phyloP scores from a whole-genome alignment of 2,329 filamentous ascomycete genomes.

The Trichoderma oligosporum region DNA sequence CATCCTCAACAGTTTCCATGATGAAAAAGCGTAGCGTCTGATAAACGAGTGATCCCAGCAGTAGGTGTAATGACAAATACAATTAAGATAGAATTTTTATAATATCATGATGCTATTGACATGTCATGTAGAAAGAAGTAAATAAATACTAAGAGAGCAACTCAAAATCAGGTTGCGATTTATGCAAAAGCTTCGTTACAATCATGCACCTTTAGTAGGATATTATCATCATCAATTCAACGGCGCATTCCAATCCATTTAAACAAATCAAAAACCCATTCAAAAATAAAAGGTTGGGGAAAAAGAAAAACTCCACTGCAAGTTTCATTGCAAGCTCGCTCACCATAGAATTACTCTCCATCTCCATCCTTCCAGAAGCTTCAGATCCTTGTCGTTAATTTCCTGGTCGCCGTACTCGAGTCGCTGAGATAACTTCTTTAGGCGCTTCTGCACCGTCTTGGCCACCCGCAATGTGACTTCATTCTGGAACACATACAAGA shows the following conservation, averaged over 20 bases:
- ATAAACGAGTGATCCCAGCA: not conserved
- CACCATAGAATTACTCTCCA: slow-evolving; percentile 51
- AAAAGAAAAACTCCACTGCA: not conserved
- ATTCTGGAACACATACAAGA: slow-evolving; percentile 56
- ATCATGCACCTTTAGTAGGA: slow-evolving; percentile 32
- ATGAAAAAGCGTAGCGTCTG: not conserved
- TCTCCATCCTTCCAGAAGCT: slow-evolving; percentile 51
- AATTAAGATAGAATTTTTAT: not conserved
- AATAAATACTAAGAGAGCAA: not conserved
- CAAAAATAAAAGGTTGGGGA: slow-evolving; percentile 4
- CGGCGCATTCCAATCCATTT: not conserved
- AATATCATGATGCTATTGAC: not conserved
- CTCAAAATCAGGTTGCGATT: slow-evolving; percentile 5
- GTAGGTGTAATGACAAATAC: no score
- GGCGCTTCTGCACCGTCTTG: slow-evolving; percentile 47
- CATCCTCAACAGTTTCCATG: not conserved
- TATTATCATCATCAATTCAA: slow-evolving; percentile 19
- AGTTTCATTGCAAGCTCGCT: not conserved
- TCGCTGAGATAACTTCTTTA: slow-evolving; percentile 46
- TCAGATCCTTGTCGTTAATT: slow-evolving; percentile 47
- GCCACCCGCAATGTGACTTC: slow-evolving; percentile 55
- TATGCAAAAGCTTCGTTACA: slow-evolving; percentile 28
- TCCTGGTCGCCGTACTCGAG: slow-evolving; percentile 47
- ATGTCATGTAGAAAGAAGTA: not conserved
- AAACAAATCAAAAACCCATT: not conserved